Evolutionary conservation across 352 stramenopile species (phyloP).

Genomic region (Lagenidium giganteum): DNA sequence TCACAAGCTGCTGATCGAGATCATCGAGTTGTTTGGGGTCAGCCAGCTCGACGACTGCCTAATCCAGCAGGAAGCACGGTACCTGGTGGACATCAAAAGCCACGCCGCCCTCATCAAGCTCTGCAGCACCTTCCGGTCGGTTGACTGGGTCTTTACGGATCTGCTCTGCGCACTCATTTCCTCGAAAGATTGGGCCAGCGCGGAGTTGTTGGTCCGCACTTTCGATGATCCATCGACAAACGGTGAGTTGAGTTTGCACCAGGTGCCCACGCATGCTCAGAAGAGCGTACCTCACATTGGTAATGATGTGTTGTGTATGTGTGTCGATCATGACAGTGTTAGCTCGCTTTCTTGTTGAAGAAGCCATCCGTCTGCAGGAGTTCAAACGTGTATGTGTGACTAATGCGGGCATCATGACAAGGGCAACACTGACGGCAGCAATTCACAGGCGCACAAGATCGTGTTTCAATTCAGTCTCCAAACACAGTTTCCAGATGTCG

Average conservation of each 20-base stretch:
- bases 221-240: constrained; percentile 19
- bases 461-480: constrained; percentile 47
- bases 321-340: constrained; percentile 17
- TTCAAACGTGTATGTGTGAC: constrained; percentile 49
- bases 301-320: not conserved
- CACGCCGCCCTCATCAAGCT: constrained; percentile 52
- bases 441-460: constrained; percentile 43
- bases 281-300: not conserved
- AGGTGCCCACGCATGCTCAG: not conserved
- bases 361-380: constrained; percentile 41
- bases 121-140: constrained; percentile 20
- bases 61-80: constrained; percentile 15
- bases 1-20: constrained; percentile 48
- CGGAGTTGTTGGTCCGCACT: constrained; percentile 38
- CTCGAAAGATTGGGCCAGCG: constrained; percentile 56
- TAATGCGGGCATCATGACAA: too few species aligned
- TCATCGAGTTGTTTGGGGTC: constrained; percentile 55
- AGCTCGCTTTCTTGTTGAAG: constrained; percentile 35
- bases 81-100: constrained; percentile 33
- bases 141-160: constrained; percentile 26
- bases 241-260: constrained; percentile 3
- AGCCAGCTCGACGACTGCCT: constrained; percentile 17
- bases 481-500: constrained; percentile 48
- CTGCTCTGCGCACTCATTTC: constrained; percentile 34
- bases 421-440: too few species aligned